These are phyloP conservation scores for Ogataea methylovora DNA, from an alignment of 805 yeast genomes.

Conservation along the genomic window DNA sequence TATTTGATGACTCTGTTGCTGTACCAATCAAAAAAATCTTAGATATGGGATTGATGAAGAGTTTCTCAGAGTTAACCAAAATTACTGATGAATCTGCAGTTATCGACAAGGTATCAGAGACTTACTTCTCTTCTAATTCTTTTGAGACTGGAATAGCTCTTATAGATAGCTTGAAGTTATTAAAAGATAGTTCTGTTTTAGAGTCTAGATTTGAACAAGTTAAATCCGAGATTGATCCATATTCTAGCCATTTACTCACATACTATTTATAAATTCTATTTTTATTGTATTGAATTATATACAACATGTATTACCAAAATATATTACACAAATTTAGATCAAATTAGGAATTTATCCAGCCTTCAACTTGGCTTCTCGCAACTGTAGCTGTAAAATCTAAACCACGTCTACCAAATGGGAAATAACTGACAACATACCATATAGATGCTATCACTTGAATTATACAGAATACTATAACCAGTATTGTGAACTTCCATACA, in stretches of 20 bases:
- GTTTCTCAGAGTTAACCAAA: slow-evolving; percentile 9
- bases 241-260: slow-evolving; percentile 8
- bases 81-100: slow-evolving; percentile 6
- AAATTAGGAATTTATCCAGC: slow-evolving; percentile 16
- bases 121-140: slow-evolving; percentile 7
- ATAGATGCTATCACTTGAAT: slow-evolving; percentile 72
- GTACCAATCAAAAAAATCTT: slow-evolving; percentile 19
- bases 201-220: slow-evolving; percentile 5
- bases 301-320: too few species aligned
- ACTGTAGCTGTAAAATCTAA: slow-evolving; percentile 47
- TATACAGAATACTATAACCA: slow-evolving; percentile 63
- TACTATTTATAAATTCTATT: slow-evolving; percentile 10
- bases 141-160: slow-evolving; percentile 13
- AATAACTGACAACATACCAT: slow-evolving; percentile 80
- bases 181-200: slow-evolving; percentile 1
- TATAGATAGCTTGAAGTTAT: slow-evolving; percentile 5
- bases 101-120: slow-evolving; percentile 2
- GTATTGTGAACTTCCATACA: slow-evolving; percentile 50
- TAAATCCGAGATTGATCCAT: slow-evolving; percentile 12
- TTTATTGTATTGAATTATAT: too few species aligned
- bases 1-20: slow-evolving; percentile 6
- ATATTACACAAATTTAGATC: too few species aligned
- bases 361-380: slow-evolving; percentile 26
- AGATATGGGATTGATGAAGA: slow-evolving; percentile 13
- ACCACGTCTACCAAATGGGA: slow-evolving; percentile 85